Evolutionary conservation across 768 basidiomycete genomes (phyloP), one percentile per base, ranked within the genome.

Genomic region (Pleurotus tuber-regium): DNA sequence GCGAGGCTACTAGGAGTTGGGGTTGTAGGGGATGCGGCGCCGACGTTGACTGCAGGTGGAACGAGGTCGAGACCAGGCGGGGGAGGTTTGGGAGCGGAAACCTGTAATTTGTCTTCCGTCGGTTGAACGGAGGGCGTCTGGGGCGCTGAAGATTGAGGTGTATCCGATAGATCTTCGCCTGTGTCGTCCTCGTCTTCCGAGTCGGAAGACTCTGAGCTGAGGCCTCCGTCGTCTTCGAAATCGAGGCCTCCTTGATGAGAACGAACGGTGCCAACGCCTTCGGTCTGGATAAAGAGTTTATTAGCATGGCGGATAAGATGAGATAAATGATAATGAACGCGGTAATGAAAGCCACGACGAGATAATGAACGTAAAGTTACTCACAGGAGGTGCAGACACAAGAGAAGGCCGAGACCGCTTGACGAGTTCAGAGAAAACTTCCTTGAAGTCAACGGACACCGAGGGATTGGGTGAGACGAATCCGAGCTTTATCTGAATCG

Each of bases 201-300:
- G 19, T 67, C 70, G 19, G 61, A 59, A 36, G 56, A 26, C 9
- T 73, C 73, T 2, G 61, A 78, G 24, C 83, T 86, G 8, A 90
- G 69, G 3, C 85, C 82, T n/a, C 82, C 91, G 59, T 92, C 92
- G 59, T 93, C 92, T 62, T 86, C 78, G 50, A 79, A 84, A 41
- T 73, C 78, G 2, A 80, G 80, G 5, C 74, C 76, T 3, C 55
- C 63, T 16, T 80, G 71, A 62, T 82, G 70, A 2, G 84, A 86
- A 24, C 87, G 86, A 21, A 90, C 70, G 2, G 92, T 94, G 46
- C 92, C 92, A 24, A 93, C 83, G 21, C 92, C 89, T 67, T 90
- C 84, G 8, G 89, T 92, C 91, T 94, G 59, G 36, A 28, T 31
- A 31, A 25, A 14, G 30, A n/a, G n/a, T n/a, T n/a, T 31, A 14